These are phyloP conservation scores for Sinapis alba DNA, from an alignment of 441 rosid species.

Conservation along the genomic window DNA sequence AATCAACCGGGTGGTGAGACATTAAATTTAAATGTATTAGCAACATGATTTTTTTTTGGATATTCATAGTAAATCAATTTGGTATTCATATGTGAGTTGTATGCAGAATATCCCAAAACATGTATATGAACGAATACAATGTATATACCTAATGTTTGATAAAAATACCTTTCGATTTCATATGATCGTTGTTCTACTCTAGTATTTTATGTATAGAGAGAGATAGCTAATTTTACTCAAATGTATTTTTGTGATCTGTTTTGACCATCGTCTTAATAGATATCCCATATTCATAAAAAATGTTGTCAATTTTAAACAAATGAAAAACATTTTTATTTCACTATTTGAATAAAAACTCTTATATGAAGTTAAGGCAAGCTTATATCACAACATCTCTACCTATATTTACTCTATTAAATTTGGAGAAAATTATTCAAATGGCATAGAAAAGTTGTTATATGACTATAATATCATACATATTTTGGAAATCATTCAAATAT, in stretches of 20 bases:
- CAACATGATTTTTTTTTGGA: neutral
- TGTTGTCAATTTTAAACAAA: too few species aligned
- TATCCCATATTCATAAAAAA: too few species aligned
- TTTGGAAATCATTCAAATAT: too few species aligned
- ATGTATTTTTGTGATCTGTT: neutral
- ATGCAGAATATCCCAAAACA: neutral
- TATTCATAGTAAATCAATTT: neutral
- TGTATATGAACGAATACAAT: neutral
- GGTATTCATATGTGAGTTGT: neutral
- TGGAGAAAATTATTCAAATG: too few species aligned
- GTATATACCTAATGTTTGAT: too few species aligned
- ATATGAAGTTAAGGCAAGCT: too few species aligned
- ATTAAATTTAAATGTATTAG: neutral
- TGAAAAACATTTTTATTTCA: too few species aligned
- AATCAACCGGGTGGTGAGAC: neutral
- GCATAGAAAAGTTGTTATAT: too few species aligned
- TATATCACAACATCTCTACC: too few species aligned
- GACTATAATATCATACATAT: too few species aligned
- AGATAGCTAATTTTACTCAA: neutral
- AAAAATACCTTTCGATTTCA: constrained; percentile 5
- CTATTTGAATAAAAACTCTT: too few species aligned
- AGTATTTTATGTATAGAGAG: constrained; percentile 1
- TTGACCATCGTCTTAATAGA: constrained; percentile 2
- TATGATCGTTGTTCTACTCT: constrained; percentile 9
- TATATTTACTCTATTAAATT: too few species aligned